A percentile compares a stretch with the other conserved stretches of the same genome.
These are phyloP conservation scores for Penicillium tannophilum DNA, from an alignment of 495 filamentous ascomycete species.

Conservation along the genomic window DNA sequence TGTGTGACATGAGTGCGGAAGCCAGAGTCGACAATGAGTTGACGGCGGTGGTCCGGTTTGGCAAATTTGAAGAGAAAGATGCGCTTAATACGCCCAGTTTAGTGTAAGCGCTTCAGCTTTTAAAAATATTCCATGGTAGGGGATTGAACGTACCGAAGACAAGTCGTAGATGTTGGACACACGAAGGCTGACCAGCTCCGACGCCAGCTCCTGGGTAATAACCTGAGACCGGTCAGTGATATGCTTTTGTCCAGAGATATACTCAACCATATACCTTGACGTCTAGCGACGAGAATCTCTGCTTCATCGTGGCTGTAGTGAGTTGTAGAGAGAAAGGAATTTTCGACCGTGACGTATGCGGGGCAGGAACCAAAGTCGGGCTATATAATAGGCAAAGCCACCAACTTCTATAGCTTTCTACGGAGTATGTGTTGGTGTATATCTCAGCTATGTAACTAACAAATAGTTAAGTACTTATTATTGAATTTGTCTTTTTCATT, in stretches of 20 bases:
- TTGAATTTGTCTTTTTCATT: slow-evolving; percentile 20
- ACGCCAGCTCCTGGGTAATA: slow-evolving; percentile 87
- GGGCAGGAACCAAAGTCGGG: slow-evolving; percentile 36
- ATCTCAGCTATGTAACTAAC: not conserved
- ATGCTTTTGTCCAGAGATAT: slow-evolving; percentile 1
- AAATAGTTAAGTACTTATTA: not conserved
- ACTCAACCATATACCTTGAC: slow-evolving; percentile 62
- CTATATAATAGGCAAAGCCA: slow-evolving; percentile 19
- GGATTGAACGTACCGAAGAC: slow-evolving; percentile 60
- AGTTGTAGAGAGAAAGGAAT: slow-evolving; percentile 31
- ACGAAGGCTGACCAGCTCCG: slow-evolving; percentile 71
- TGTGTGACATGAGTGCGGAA: slow-evolving; percentile 94
- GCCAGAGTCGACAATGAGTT: slow-evolving; percentile 89
- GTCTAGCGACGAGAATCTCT: slow-evolving; percentile 92
- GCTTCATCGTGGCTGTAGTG: slow-evolving; percentile 73
- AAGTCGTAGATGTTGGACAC: slow-evolving; percentile 95
- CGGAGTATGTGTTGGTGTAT: not conserved
- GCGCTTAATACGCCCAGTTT: slow-evolving; percentile 48
- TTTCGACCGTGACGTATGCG: slow-evolving; percentile 53
- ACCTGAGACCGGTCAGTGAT: slow-evolving; percentile 55
- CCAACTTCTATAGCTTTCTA: slow-evolving; percentile 11
- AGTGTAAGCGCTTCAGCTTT: not conserved
- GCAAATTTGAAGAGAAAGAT: slow-evolving; percentile 94
- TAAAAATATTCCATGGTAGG: not conserved
- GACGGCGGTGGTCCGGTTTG: slow-evolving; percentile 81